These are phyloP conservation scores for Fusarium multiceps DNA, from an alignment of 2,329 filamentous ascomycete genomes.

Conservation along the genomic window DNA sequence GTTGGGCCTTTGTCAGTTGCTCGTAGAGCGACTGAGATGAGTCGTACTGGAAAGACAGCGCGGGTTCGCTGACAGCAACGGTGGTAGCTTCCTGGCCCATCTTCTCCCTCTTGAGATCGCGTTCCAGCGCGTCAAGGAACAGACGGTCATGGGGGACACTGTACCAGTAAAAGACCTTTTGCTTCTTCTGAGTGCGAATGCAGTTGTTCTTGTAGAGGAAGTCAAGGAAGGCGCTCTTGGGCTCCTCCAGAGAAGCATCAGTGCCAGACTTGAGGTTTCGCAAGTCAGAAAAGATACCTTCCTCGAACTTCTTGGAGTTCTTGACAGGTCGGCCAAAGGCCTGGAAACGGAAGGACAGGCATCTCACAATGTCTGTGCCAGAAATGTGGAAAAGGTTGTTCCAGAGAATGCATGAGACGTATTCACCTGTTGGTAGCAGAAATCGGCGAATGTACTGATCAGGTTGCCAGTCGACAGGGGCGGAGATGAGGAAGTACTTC, in stretches of 20 bases:
- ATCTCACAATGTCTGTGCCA: constrained; percentile 98
- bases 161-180: constrained; percentile 99
- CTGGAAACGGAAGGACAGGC: constrained; percentile 97
- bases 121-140: constrained; percentile 96
- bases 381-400: constrained; percentile 99
- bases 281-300: constrained; percentile 98
- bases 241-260: constrained; percentile 97
- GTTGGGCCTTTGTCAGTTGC: constrained; percentile 98
- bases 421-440: constrained; percentile 95
- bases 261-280: constrained; percentile 98
- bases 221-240: constrained; percentile 97
- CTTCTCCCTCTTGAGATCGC: constrained; percentile 98
- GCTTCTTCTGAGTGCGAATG: constrained; percentile 99
- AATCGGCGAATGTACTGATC: constrained; percentile 98
- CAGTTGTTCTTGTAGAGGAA: constrained; percentile 99
- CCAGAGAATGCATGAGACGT: constrained; percentile 97
- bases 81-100: constrained; percentile 99
- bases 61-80: constrained; percentile 94
- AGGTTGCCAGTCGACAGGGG: constrained; percentile 95
- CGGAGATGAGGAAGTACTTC: constrained; percentile 99
- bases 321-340: constrained; percentile 98
- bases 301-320: constrained; percentile 99
- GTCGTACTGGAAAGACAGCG: constrained; percentile 98
- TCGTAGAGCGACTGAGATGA: constrained; percentile 99
- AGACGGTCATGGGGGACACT: constrained; percentile 97